Percentiles rank a stretch among this genome's conserved stretches.
Evolutionary conservation across 2,329 filamentous ascomycete species (phyloP).

Genomic region (Lasiodiplodia gonubiensis): DNA sequence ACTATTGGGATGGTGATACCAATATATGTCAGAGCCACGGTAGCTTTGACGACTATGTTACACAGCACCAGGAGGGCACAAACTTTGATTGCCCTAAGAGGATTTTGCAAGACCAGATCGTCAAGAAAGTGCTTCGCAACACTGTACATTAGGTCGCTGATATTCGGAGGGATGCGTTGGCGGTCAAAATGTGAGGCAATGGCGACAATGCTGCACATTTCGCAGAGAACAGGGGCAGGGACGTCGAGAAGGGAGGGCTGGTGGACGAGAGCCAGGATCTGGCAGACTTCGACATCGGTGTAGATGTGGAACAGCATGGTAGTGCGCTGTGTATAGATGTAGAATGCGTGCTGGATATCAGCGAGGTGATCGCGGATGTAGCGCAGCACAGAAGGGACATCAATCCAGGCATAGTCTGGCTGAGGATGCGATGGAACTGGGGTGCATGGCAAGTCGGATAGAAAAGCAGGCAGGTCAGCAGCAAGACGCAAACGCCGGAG

Average conservation of each 20-base stretch:
- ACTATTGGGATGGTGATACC: slow-evolving; percentile 21
- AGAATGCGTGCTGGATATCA: background rate
- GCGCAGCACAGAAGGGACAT: background rate
- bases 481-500: background rate
- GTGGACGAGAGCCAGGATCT: background rate
- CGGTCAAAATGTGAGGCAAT: background rate
- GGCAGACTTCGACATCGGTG: background rate
- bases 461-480: background rate
- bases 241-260: background rate
- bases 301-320: background rate
- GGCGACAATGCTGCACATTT: background rate
- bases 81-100: slow-evolving; percentile 34
- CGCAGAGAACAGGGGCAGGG: background rate
- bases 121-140: slow-evolving; percentile 33
- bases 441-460: background rate
- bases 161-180: background rate
- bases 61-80: slow-evolving; percentile 34
- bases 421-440: background rate
- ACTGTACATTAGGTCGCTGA: slow-evolving; percentile 33
- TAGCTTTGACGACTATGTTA: slow-evolving; percentile 34
- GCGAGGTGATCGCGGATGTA: background rate
- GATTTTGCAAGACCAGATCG: slow-evolving; percentile 31
- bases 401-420: background rate
- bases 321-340: background rate
- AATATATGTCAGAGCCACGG: slow-evolving; percentile 34